Conservation (phyloP, 2,329 filamentous ascomycete species). For the Fusarium beomiforme region DNA sequence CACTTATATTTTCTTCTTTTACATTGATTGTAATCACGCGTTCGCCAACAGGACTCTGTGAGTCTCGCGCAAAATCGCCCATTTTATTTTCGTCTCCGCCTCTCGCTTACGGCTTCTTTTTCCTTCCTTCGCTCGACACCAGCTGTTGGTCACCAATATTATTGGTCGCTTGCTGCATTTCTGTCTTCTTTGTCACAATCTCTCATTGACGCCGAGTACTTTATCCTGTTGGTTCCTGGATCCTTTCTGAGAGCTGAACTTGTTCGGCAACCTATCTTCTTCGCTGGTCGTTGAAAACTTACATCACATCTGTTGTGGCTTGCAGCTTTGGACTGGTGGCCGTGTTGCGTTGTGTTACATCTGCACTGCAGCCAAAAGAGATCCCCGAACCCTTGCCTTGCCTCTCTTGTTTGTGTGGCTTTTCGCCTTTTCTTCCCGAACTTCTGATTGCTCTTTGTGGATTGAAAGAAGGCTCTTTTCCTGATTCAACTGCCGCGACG, state of each 20-base stretch:
- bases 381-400: slow-evolving; percentile 23
- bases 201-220: slow-evolving; percentile 10
- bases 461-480: not conserved
- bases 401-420: slow-evolving; percentile 5
- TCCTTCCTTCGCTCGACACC: not conserved
- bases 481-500: not conserved
- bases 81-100: slow-evolving; percentile 22
- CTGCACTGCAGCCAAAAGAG: slow-evolving; percentile 24
- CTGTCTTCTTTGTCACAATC: not conserved
- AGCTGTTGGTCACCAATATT: not conserved
- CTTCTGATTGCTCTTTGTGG: not conserved
- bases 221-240: not conserved
- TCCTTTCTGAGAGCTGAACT: not conserved
- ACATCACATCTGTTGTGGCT: slow-evolving; percentile 32
- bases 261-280: slow-evolving; percentile 14
- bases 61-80: slow-evolving; percentile 28
- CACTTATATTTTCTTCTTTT: slow-evolving; percentile 2
- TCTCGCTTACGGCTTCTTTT: slow-evolving; percentile 30
- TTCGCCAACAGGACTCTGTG: slow-evolving; percentile 24
- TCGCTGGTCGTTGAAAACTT: slow-evolving; percentile 35
- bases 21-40: slow-evolving; percentile 27
- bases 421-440: slow-evolving; percentile 9
- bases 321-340: slow-evolving; percentile 27
- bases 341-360: slow-evolving; percentile 24
- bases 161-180: not conserved